These are phyloP conservation scores for Pouteria glomerata DNA, from an alignment of 148 eudicot genomes.

Conservation along the genomic window DNA sequence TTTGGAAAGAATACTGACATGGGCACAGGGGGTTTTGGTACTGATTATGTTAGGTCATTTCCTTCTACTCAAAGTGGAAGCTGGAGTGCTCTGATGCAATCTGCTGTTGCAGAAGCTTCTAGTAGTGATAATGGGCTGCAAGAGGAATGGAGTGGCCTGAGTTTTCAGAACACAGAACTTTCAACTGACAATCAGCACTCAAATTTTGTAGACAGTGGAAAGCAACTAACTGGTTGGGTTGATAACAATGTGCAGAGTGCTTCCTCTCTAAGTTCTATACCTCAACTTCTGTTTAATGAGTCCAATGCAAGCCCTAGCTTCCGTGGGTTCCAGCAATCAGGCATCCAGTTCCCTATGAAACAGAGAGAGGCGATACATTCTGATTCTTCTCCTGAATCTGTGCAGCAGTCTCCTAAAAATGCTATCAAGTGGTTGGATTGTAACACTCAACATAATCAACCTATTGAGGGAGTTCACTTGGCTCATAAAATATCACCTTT, in stretches of 20 bases:
- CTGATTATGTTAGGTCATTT: constrained; percentile 23
- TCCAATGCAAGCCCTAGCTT: constrained; percentile 20
- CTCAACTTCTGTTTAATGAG: constrained; percentile 20
- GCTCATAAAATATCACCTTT: constrained; percentile 20
- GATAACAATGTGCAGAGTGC: constrained; percentile 19
- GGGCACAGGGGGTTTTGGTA: constrained; percentile 25
- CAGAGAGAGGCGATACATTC: constrained; percentile 23
- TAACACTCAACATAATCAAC: constrained; percentile 23
- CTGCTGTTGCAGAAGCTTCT: constrained; percentile 74
- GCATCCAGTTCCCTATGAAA: constrained; percentile 15
- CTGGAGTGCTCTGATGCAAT: constrained; percentile 85
- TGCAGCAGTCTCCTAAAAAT: constrained; percentile 20
- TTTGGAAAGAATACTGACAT: constrained; percentile 23
- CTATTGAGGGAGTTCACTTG: constrained; percentile 13
- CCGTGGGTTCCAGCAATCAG: constrained; percentile 32
- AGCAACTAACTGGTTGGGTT: constrained; percentile 26
- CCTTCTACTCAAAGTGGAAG: constrained; percentile 64
- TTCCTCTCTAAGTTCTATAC: constrained; percentile 24
- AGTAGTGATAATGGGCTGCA: constrained; percentile 54
- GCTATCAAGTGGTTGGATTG: constrained; percentile 17
- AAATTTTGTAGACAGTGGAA: constrained; percentile 21
- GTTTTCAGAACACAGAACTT: constrained; percentile 44
- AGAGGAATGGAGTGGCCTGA: constrained; percentile 66
- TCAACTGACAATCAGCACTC: constrained; percentile 33
- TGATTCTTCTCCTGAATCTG: constrained; percentile 24